phyloP scores from a whole-genome alignment of 2,329 filamentous ascomycete genomes.

The Curvularia sp. region DNA sequence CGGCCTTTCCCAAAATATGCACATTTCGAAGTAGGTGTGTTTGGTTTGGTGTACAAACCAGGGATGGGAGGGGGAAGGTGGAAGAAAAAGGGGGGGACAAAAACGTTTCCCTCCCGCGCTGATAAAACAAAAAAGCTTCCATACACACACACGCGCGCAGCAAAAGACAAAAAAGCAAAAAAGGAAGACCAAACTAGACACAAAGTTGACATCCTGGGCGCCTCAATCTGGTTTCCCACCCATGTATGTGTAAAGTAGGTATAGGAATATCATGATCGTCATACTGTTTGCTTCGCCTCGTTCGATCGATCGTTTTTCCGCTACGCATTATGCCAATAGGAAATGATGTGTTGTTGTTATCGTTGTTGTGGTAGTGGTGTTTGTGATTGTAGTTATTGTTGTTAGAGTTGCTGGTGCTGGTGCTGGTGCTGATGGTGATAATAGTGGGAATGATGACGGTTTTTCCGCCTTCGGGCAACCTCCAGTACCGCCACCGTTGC shows the following conservation, averaged over 20 bases:
- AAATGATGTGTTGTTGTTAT: slow-evolving; percentile 11
- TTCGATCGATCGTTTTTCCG: slow-evolving; percentile 8
- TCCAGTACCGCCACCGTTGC: slow-evolving; percentile 9
- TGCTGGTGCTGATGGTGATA: slow-evolving; percentile 1
- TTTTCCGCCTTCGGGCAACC: slow-evolving; percentile 1
- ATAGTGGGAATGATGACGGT: slow-evolving; percentile 5
- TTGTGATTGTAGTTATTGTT: slow-evolving; percentile 1
- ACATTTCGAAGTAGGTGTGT: slow-evolving; percentile 21
- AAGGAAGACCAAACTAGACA: slow-evolving; percentile 13
- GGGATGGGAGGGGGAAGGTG: background rate
- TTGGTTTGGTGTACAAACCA: slow-evolving; percentile 2
- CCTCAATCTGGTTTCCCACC: slow-evolving; percentile 13
- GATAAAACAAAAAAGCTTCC: slow-evolving; percentile 6
- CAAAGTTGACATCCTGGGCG: slow-evolving; percentile 18
- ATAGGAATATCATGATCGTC: slow-evolving; percentile 21
- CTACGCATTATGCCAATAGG: slow-evolving; percentile 21
- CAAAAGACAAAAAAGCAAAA: slow-evolving; percentile 10
- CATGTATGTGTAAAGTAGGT: slow-evolving; percentile 18
- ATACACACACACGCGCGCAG: slow-evolving; percentile 2
- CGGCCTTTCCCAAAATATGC: slow-evolving; percentile 28
- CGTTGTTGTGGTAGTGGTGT: slow-evolving; percentile 2
- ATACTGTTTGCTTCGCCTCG: slow-evolving; percentile 15
- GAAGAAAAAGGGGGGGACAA: background rate
- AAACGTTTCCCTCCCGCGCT: background rate
- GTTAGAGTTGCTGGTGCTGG: slow-evolving; percentile 5